Evolutionary conservation across 768 basidiomycete species (phyloP), one percentile per base, ranked within the genome.

Genomic region (Leccinellum rugosiceps): DNA sequence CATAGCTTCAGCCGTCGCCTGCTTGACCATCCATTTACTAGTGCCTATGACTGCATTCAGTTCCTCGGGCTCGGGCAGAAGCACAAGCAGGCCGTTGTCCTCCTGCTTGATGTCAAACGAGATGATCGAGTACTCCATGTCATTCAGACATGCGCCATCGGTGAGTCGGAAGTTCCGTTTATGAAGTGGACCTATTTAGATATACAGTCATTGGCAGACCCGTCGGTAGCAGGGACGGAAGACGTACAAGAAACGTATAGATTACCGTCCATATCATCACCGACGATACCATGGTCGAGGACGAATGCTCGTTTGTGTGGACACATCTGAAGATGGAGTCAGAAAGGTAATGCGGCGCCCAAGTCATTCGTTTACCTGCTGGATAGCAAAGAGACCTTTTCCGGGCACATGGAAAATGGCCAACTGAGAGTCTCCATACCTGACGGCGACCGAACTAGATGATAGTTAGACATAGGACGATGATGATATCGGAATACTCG

Each of bases 201-300:
- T 3, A 31, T 13, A 38, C 34, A 35, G 34, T 35, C 35, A n/a
- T 38, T 38, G 4, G 35, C 2, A 9, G 9, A 9, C n/a, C 34
- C 30, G 6, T 46, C 14, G 25, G 17, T 50, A 26, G n/a, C n/a
- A n/a, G 3, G 8, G 17, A 52, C 30, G 31, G 15, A 41, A 50
- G 26, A 68, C 80, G 61, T 58, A 83, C 83, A 75, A 5, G 78
- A 80, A 52, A 78, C 75, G 57, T 78, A 80, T 11, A 82, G 73
- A 11, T 78, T 75, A 11, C 84, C 85, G 5, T 79, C 70, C 19
- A 77, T 68, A 50, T 84, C 83, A 62, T 88, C 86, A 0, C 86
- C 86, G 9, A 91, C 74, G 53, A 91, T 80, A 17, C 85, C 85
- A 58, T 88, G 83, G 30, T 84, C 84, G 9, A 90, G 81, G 9